Percentiles rank a stretch among this genome's conserved stretches.
Evolutionary conservation across 1,139 yeast species (phyloP).

Genomic region (Diutina siamensis): DNA sequence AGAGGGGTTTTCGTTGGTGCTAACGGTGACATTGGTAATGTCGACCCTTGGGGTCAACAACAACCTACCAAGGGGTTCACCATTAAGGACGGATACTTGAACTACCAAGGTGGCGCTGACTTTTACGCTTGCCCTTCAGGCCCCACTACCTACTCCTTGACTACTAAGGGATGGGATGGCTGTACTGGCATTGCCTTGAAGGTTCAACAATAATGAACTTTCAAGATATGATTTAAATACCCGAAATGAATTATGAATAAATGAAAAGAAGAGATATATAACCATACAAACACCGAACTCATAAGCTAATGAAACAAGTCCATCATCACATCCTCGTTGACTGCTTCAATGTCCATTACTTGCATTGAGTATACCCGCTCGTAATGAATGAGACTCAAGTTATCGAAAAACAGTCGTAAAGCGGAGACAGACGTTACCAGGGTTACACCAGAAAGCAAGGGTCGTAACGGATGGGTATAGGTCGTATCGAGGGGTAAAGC

Average conservation of each 20-base stretch:
- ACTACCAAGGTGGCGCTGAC: neutral
- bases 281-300: neutral
- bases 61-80: slow-evolving; percentile 1
- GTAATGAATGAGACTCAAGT: neutral
- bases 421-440: neutral
- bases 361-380: slow-evolving; percentile 6
- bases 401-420: neutral
- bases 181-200: slow-evolving; percentile 4
- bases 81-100: slow-evolving; percentile 3
- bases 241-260: neutral
- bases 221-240: neutral
- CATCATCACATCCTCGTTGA: neutral
- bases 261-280: neutral
- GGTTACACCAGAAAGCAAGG: neutral
- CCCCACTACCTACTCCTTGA: neutral
- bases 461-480: neutral
- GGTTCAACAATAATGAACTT: neutral
- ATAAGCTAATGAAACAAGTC: neutral
- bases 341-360: neutral
- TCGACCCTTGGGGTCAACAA: slow-evolving; percentile 6
- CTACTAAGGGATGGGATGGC: slow-evolving; percentile 5
- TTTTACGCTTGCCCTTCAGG: slow-evolving; percentile 2
- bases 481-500: neutral
- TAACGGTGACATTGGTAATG: slow-evolving; percentile 4
- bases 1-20: neutral